Conservation (phyloP, 495 filamentous ascomycete species). For the Daldinia caldariorum region DNA sequence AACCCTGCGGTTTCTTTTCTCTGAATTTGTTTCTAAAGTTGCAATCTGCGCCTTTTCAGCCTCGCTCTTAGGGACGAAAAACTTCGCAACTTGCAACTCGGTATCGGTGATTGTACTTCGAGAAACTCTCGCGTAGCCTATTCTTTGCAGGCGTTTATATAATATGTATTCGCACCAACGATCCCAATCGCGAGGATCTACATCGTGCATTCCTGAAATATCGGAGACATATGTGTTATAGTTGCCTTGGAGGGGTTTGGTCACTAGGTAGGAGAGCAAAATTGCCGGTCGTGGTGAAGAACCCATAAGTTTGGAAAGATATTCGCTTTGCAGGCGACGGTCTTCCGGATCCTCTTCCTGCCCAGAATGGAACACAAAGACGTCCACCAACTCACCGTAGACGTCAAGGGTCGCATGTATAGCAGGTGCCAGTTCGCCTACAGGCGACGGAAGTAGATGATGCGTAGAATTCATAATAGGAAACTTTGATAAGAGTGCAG, state of each 20-base stretch:
- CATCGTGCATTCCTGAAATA: constrained; percentile 89
- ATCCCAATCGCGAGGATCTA: constrained; percentile 94
- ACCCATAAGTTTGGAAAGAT: constrained; percentile 89
- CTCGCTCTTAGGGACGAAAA: constrained; percentile 80
- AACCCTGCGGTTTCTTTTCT: constrained; percentile 52
- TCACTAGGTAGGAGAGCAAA: constrained; percentile 91
- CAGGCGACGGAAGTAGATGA: constrained; percentile 90
- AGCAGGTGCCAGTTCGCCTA: constrained; percentile 93
- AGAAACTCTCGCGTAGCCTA: constrained; percentile 90
- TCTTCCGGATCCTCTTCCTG: constrained; percentile 98
- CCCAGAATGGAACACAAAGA: constrained; percentile 98
- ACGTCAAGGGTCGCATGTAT: constrained; percentile 95
- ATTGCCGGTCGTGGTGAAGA: constrained; percentile 81
- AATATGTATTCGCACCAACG: constrained; percentile 99
- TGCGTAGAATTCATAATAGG: constrained; percentile 97
- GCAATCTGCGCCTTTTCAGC: constrained; percentile 62
- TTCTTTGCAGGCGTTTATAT: constrained; percentile 86
- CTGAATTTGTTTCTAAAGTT: constrained; percentile 39
- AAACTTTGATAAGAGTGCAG: constrained; percentile 93
- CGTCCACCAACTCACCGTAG: constrained; percentile 89
- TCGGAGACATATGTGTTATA: constrained; percentile 97
- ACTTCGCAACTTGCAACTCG: constrained; percentile 97
- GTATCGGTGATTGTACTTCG: constrained; percentile 95
- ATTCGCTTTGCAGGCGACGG: constrained; percentile 85
- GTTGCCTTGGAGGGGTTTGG: constrained; percentile 88